Evolutionary conservation across 305 asterid genomes (phyloP).

Genomic region (Nicotiana rustica): DNA sequence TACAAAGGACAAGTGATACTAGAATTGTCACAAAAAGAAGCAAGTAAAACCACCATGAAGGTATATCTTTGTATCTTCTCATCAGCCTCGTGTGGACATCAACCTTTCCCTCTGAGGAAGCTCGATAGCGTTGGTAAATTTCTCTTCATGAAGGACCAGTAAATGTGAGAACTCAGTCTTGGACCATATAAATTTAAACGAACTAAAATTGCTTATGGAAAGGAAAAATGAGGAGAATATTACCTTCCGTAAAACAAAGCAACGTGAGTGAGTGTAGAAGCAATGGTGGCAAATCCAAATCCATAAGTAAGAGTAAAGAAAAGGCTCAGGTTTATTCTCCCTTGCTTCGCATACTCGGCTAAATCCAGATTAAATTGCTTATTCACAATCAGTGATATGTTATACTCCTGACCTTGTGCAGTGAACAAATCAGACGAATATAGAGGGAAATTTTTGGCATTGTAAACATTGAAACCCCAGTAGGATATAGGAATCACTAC

Average conservation of each 20-base stretch:
- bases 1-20: constrained; percentile 61
- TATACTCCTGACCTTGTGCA: constrained; percentile 58
- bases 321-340: constrained; percentile 67
- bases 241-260: constrained; percentile 82
- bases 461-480: constrained; percentile 55
- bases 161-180: neutral
- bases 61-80: constrained; percentile 74
- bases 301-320: constrained; percentile 74
- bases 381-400: constrained; percentile 59
- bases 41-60: constrained; percentile 75
- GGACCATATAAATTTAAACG: neutral
- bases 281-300: constrained; percentile 84
- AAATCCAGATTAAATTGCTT: constrained; percentile 55
- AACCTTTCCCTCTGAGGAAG: constrained; percentile 62
- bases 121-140: constrained; percentile 61
- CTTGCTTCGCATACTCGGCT: constrained; percentile 59
- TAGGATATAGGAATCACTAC: constrained; percentile 49
- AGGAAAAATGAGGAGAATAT: constrained; percentile 1
- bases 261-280: constrained; percentile 73
- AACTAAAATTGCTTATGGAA: neutral
- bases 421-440: constrained; percentile 64
- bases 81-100: constrained; percentile 79
- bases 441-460: constrained; percentile 52
- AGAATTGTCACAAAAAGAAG: constrained; percentile 58
- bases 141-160: constrained; percentile 48